Percentiles rank a stretch among this genome's conserved stretches.
Conservation (phyloP, 2,329 filamentous ascomycete species). For the Fusarium buxicola region DNA sequence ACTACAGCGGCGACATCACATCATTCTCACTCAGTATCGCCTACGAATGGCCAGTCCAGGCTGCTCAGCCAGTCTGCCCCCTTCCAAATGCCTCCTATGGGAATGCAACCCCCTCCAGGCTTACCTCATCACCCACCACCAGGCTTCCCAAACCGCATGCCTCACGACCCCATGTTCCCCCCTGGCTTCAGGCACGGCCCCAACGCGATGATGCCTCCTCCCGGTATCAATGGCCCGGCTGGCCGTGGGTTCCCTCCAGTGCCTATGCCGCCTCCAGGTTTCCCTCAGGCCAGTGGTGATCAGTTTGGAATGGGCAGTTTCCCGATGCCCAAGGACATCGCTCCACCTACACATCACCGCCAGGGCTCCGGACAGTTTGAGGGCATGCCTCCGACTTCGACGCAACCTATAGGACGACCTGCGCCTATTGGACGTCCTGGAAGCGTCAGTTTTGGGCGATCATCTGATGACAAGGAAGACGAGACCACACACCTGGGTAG, state of each 20-base stretch:
- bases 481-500: conserved; percentile 87
- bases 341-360: conserved; percentile 71
- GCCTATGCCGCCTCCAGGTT: conserved; percentile 54
- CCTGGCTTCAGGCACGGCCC: conserved; percentile 60
- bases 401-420: conserved; percentile 83
- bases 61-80: conserved; percentile 57
- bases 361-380: conserved; percentile 81
- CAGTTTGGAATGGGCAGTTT: conserved; percentile 51
- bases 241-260: conserved; percentile 58
- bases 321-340: conserved; percentile 48
- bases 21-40: conserved; percentile 65
- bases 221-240: conserved; percentile 60
- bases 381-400: conserved; percentile 60
- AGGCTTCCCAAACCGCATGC: conserved; percentile 68
- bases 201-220: conserved; percentile 62
- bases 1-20: conserved; percentile 45
- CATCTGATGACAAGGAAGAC: conserved; percentile 70
- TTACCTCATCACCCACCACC: conserved; percentile 55
- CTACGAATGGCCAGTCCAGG: conserved; percentile 55
- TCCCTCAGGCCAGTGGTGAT: conserved; percentile 47
- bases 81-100: conserved; percentile 66
- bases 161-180: conserved; percentile 63
- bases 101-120: conserved; percentile 61
- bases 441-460: conserved; percentile 71
- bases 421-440: conserved; percentile 89